Evolutionary conservation across 2,329 filamentous ascomycete species (phyloP).

Genomic region (Macroventuria anomochaeta): DNA sequence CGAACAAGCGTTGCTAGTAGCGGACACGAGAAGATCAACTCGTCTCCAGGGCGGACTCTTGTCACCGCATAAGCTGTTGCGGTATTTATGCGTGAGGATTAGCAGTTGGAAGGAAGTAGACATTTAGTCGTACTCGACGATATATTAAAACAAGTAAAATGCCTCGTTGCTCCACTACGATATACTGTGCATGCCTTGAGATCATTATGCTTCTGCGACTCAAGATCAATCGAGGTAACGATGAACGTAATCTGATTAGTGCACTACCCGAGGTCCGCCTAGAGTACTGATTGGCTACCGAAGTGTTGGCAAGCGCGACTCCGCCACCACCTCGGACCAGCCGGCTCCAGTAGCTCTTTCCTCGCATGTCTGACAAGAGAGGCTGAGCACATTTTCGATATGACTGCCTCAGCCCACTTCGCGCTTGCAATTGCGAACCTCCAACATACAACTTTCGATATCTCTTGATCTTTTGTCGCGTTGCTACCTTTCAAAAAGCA

Average conservation of each 20-base stretch:
- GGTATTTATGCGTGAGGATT: not conserved
- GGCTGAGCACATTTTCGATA: slow-evolving; percentile 29
- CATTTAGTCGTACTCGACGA: no score
- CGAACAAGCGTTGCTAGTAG: slow-evolving; percentile 4
- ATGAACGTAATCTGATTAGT: not conserved
- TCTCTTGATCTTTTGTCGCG: not conserved
- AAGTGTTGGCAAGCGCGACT: slow-evolving; percentile 17
- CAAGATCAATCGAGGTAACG: no score
- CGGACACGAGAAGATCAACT: slow-evolving; percentile 9
- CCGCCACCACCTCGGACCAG: slow-evolving; percentile 32
- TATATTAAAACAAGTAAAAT: no score
- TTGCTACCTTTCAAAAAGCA: not conserved
- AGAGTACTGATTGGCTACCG: slow-evolving; percentile 6
- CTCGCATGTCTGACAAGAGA: slow-evolving; percentile 26
- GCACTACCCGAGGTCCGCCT: not conserved
- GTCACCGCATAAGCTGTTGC: not conserved
- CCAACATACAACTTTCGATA: not conserved
- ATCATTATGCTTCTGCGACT: no score
- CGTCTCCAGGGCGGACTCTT: not conserved
- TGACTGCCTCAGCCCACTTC: slow-evolving; percentile 29
- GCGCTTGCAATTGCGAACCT: not conserved
- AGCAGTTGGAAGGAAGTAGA: not conserved
- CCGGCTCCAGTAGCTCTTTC: slow-evolving; percentile 30
- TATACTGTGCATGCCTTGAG: no score
- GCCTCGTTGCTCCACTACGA: no score